A percentile compares a stretch with the other conserved stretches of the same genome.
Conservation (phyloP, 148 eudicot genomes). For the Tetragonia tetragonoides region DNA sequence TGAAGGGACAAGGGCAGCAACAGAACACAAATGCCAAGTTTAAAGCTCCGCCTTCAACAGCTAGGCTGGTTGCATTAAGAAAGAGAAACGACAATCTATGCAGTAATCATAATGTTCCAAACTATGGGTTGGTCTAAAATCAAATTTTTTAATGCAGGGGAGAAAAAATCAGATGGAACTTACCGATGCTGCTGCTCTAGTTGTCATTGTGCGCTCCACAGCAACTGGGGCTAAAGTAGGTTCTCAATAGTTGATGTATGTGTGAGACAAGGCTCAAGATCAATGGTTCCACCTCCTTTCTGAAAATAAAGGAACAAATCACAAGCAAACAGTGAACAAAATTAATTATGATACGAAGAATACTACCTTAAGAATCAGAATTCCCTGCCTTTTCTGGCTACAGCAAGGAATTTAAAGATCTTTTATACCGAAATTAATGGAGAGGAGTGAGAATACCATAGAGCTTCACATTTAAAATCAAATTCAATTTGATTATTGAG, state of each 20-base stretch:
- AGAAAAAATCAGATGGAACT: not conserved
- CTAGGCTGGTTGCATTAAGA: too few species aligned
- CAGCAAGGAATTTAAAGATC: not conserved
- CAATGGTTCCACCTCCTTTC: conserved; percentile 91
- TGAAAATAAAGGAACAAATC: conserved; percentile 27
- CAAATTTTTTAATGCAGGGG: not conserved
- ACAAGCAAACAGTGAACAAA: not conserved
- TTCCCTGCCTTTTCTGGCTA: not conserved
- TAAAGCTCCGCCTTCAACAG: too few species aligned
- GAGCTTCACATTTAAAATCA: too few species aligned
- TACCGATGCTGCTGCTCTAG: conserved; percentile 99
- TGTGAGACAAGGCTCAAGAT: conserved; percentile 86
- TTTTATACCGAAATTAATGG: not conserved
- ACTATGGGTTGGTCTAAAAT: not conserved
- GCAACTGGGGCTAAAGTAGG: conserved; percentile 98
- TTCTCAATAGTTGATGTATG: conserved; percentile 94
- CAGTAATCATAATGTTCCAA: not conserved
- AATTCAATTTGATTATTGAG: too few species aligned
- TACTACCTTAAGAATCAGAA: not conserved
- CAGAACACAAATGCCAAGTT: too few species aligned
- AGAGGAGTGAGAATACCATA: too few species aligned
- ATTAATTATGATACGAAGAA: not conserved
- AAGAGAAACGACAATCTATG: too few species aligned
- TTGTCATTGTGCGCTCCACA: conserved; percentile 96
- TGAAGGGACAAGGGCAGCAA: too few species aligned